A percentile compares a stretch with the other conserved stretches of the same genome.
Conservation (phyloP, 108 stramenopile species). For the Skeletonema costatum region DNA sequence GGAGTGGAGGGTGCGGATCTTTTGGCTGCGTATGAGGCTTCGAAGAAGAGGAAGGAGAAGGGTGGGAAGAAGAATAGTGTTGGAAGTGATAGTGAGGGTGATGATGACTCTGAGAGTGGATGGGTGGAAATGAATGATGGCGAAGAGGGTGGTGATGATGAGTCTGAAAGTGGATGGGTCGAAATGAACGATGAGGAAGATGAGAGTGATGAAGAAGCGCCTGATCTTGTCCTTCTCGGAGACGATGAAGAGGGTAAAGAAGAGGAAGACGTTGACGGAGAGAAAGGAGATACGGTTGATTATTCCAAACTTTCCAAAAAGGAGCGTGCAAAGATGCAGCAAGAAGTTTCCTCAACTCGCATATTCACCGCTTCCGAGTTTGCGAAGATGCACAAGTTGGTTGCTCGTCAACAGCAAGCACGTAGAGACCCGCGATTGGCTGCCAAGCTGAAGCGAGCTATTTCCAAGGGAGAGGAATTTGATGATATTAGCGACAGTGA, state of each 20-base stretch:
- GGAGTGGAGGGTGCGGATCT: conserved; percentile 97
- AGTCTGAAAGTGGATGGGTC: conserved; percentile 46
- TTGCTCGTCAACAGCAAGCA: conserved; percentile 76
- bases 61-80: conserved; percentile 22
- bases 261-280: conserved; percentile 17
- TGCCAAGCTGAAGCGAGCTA: conserved; percentile 75
- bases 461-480: conserved; percentile 74
- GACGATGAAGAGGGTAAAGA: conserved; percentile 36
- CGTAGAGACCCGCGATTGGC: conserved; percentile 80
- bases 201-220: conserved; percentile 71
- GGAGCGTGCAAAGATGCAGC: conserved; percentile 76
- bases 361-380: conserved; percentile 87
- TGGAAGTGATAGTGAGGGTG: conserved; percentile 43
- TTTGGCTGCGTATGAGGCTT: conserved; percentile 82
- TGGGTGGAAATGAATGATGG: conserved; percentile 53
- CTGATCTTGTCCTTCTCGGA: conserved; percentile 61
- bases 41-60: conserved; percentile 54
- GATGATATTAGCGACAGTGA: conserved; percentile 75
- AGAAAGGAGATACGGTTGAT: conserved; percentile 47
- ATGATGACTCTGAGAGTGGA: conserved; percentile 44
- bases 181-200: conserved; percentile 55
- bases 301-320: conserved; percentile 71
- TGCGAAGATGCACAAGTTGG: conserved; percentile 87
- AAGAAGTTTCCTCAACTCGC: conserved; percentile 79
- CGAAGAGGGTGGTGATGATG: conserved; percentile 59